Evolutionary conservation across 2,329 filamentous ascomycete genomes (phyloP).

Genomic region (Xylariaceae sp.): DNA sequence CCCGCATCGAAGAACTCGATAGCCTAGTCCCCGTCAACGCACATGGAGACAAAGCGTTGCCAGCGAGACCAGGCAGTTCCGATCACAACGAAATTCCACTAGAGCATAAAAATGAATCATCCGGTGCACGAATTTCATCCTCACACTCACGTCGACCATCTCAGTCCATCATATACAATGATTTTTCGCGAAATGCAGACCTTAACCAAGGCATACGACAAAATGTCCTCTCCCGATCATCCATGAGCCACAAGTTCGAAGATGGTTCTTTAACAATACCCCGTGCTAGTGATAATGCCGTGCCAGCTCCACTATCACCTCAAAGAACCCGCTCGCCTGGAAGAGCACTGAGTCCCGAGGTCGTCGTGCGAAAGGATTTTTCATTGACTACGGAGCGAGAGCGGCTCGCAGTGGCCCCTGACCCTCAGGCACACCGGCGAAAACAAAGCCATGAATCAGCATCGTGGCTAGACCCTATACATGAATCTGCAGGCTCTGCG

Average conservation of each 20-base stretch:
- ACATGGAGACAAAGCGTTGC: slow-evolving; percentile 67
- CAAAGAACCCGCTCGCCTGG: slow-evolving; percentile 49
- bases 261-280: slow-evolving; percentile 38
- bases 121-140: slow-evolving; percentile 33
- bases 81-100: slow-evolving; percentile 40
- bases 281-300: slow-evolving; percentile 52
- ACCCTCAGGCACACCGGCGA: slow-evolving; percentile 40
- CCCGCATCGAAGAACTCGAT: slow-evolving; percentile 79
- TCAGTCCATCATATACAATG: slow-evolving; percentile 22
- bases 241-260: slow-evolving; percentile 36
- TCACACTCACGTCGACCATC: slow-evolving; percentile 21
- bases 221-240: slow-evolving; percentile 50
- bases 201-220: slow-evolving; percentile 38
- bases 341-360: slow-evolving; percentile 30
- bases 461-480: slow-evolving; percentile 91
- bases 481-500: slow-evolving; percentile 79
- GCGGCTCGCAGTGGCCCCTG: slow-evolving; percentile 22
- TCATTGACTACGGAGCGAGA: slow-evolving; percentile 28
- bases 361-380: slow-evolving; percentile 35
- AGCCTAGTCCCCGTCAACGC: slow-evolving; percentile 56
- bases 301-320: slow-evolving; percentile 68
- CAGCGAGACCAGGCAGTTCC: slow-evolving; percentile 61
- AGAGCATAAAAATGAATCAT: slow-evolving; percentile 36
- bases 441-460: slow-evolving; percentile 72
- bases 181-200: slow-evolving; percentile 25